Evolutionary conservation across 148 eudicot species (phyloP).

Genomic region (Cornus kousa): DNA sequence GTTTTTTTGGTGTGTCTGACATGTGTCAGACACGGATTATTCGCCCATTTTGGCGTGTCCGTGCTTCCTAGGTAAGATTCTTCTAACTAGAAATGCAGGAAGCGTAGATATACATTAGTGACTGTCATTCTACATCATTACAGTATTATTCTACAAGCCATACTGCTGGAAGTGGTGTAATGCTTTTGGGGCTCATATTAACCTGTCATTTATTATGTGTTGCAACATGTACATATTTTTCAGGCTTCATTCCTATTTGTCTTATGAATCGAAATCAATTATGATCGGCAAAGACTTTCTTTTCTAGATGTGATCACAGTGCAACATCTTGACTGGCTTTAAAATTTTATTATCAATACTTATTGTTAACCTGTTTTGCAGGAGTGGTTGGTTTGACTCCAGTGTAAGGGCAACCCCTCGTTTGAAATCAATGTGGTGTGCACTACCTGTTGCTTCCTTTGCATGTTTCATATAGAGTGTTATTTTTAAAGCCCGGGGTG

Average conservation of each 20-base stretch:
- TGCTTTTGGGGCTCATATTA: not conserved
- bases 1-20: too few species aligned
- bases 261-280: too few species aligned
- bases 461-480: constrained; percentile 9
- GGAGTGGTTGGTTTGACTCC: constrained; percentile 76
- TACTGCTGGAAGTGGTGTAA: not conserved
- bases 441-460: not conserved
- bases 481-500: not conserved
- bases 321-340: not conserved
- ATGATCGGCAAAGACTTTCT: too few species aligned
- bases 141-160: not conserved
- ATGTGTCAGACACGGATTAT: too few species aligned
- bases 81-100: not conserved
- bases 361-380: constrained; percentile 26
- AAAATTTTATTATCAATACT: not conserved
- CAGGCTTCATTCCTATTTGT: not conserved
- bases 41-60: too few species aligned
- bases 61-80: too few species aligned
- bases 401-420: constrained; percentile 12
- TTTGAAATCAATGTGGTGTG: not conserved
- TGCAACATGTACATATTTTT: not conserved
- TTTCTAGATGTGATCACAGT: too few species aligned
- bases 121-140: not conserved
- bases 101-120: not conserved
- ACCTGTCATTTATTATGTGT: not conserved